These are phyloP conservation scores for Vaccinium myrtillus DNA, from an alignment of 148 eudicot genomes.

Conservation along the genomic window DNA sequence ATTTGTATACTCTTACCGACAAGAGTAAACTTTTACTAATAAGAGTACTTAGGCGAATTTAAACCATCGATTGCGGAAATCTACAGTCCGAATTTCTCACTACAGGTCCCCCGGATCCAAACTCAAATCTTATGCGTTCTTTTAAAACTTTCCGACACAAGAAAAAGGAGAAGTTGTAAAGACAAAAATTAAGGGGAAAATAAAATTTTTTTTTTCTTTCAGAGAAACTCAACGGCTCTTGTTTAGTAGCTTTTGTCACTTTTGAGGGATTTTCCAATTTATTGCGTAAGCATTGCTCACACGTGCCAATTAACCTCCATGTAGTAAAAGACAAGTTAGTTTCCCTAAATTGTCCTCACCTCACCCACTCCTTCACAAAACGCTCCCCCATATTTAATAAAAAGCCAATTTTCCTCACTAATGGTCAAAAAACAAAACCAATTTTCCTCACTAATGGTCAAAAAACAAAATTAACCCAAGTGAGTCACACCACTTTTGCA, in stretches of 20 bases:
- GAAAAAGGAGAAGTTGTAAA: no score
- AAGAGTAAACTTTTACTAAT: no score
- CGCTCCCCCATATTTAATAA: neutral
- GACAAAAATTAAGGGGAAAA: neutral
- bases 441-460: neutral
- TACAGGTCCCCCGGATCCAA: no score
- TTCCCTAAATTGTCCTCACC: conserved; percentile 14
- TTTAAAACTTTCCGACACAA: neutral
- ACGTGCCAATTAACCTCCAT: conserved; percentile 11
- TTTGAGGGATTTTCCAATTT: neutral
- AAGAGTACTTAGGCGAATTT: no score
- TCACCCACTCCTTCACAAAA: neutral
- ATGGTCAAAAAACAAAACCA: neutral
- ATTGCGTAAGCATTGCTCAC: neutral
- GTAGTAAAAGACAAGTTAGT: conserved; percentile 17
- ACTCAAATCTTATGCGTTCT: no score
- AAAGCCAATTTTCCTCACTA: neutral
- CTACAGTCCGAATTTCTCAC: no score
- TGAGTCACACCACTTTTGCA: neutral
- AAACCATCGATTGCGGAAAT: no score
- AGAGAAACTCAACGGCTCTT: no score
- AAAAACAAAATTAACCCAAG: neutral
- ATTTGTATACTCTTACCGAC: no score
- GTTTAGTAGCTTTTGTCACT: neutral
- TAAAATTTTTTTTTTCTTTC: neutral